phyloP scores from a whole-genome alignment of 768 basidiomycete species.

The Podaxis rugospora region DNA sequence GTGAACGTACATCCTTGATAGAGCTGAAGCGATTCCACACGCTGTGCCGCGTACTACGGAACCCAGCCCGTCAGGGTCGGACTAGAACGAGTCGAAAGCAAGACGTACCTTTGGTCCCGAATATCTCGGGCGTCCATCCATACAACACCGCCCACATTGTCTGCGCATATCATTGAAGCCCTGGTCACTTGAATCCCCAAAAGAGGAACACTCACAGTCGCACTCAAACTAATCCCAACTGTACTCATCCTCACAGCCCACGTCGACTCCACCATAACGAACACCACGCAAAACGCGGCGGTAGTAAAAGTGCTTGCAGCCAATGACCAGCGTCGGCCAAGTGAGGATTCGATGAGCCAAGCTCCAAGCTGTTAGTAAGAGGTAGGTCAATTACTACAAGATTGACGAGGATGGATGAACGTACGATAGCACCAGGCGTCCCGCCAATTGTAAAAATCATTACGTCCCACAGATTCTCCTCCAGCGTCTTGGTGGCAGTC shows the following conservation, averaged over 20 bases:
- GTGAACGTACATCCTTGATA: slow-evolving; percentile 70
- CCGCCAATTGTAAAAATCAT: slow-evolving; percentile 82
- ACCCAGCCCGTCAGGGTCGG: not conserved
- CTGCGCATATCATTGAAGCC: slow-evolving; percentile 25
- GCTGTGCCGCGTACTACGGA: slow-evolving; percentile 76
- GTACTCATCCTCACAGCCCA: slow-evolving; percentile 63
- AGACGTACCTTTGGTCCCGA: slow-evolving; percentile 65
- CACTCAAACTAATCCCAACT: slow-evolving; percentile 72
- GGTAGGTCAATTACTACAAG: not conserved
- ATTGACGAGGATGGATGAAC: slow-evolving; percentile 22
- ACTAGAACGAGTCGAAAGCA: not conserved
- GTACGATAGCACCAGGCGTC: slow-evolving; percentile 77
- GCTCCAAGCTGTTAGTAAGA: slow-evolving; percentile 69
- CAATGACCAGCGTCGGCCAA: slow-evolving; percentile 72
- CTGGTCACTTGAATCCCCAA: not conserved
- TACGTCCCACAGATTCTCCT: slow-evolving; percentile 78
- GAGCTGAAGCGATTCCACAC: slow-evolving; percentile 80
- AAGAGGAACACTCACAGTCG: slow-evolving; percentile 44
- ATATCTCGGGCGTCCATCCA: slow-evolving; percentile 88
- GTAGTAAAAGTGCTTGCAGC: slow-evolving; percentile 75
- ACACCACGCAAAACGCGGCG: slow-evolving; percentile 67
- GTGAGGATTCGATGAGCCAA: slow-evolving; percentile 63
- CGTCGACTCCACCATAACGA: slow-evolving; percentile 53
- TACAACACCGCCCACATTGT: slow-evolving; percentile 88
- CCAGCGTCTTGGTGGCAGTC: slow-evolving; percentile 36